phyloP scores from a whole-genome alignment of 306 rosid genomes.

The Prunus davidiana region DNA sequence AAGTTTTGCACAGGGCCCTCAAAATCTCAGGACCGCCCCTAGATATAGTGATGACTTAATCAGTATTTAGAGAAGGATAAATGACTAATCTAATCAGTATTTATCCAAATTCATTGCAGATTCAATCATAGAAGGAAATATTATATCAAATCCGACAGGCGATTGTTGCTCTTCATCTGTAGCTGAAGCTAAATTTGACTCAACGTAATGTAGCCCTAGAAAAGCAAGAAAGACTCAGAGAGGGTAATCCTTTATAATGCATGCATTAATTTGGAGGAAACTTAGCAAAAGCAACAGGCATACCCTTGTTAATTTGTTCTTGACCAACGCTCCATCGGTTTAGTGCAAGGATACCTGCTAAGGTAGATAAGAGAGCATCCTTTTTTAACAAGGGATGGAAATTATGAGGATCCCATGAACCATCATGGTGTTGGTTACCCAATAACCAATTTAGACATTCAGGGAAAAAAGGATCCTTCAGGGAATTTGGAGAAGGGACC shows the following conservation, averaged over 20 bases:
- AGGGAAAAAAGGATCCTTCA: conserved; percentile 57
- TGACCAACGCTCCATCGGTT: too few species aligned
- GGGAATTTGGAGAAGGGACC: conserved; percentile 63
- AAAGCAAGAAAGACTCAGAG: conserved; percentile 3
- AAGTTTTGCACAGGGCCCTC: too few species aligned
- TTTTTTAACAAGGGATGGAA: conserved; percentile 22
- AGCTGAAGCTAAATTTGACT: conserved; percentile 60
- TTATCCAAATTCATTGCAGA: conserved; percentile 45
- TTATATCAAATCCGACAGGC: conserved; percentile 71
- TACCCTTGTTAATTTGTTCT: too few species aligned
- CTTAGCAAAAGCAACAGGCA: too few species aligned
- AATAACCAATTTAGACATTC: conserved; percentile 69
- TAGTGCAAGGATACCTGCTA: too few species aligned
- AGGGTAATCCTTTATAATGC: too few species aligned
- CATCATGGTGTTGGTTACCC: conserved; percentile 68
- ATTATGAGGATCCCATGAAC: conserved; percentile 64
- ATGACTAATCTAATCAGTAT: too few species aligned
- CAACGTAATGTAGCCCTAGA: conserved; percentile 69
- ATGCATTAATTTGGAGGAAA: too few species aligned
- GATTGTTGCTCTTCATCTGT: conserved; percentile 54
- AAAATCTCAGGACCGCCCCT: too few species aligned
- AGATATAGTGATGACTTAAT: too few species aligned
- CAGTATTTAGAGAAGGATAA: too few species aligned
- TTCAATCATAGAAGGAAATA: conserved; percentile 64
- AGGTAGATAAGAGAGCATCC: too few species aligned